Percentiles rank a stretch among this genome's conserved stretches.
These are phyloP conservation scores for Candida sanyaensis DNA, from an alignment of 1,139 yeast genomes.

Conservation along the genomic window DNA sequence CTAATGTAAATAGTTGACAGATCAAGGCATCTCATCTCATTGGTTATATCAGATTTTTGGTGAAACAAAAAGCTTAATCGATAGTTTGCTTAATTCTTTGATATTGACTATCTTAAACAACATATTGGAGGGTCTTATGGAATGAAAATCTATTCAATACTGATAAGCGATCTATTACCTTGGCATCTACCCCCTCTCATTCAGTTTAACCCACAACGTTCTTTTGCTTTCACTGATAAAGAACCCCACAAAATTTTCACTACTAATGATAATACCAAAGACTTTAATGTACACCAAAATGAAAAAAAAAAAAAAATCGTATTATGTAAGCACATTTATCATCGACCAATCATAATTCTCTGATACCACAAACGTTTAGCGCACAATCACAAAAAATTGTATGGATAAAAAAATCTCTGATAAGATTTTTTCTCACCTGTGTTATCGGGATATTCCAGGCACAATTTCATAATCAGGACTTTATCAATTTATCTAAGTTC, in stretches of 20 bases:
- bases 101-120: no score
- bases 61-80: no score
- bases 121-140: no score
- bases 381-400: background rate
- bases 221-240: background rate
- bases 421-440: constrained; percentile 1
- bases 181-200: background rate
- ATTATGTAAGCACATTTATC: background rate
- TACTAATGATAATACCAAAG: no score
- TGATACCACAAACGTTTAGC: background rate
- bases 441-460: background rate
- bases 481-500: background rate
- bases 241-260: no score
- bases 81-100: no score
- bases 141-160: background rate
- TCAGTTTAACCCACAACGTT: background rate
- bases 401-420: background rate
- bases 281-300: no score
- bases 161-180: background rate
- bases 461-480: background rate
- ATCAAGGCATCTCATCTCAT: no score
- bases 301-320: no score
- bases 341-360: background rate
- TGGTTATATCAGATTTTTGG: no score
- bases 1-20: no score